These are phyloP conservation scores for Candida orba DNA, from an alignment of 805 yeast genomes.

Conservation along the genomic window DNA sequence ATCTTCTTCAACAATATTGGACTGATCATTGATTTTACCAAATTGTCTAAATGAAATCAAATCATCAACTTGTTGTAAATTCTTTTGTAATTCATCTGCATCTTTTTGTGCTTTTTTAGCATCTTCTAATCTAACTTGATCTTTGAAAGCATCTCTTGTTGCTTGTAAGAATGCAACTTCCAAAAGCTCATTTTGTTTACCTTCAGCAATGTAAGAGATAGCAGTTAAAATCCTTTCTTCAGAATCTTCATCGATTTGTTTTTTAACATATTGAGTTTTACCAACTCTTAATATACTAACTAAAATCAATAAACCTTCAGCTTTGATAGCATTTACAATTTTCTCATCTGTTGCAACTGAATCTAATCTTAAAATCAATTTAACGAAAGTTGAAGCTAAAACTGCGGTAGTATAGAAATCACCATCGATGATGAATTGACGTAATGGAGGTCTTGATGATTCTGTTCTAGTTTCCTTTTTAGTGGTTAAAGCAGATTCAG, in stretches of 20 bases:
- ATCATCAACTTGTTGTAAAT: slow-evolving; percentile 74
- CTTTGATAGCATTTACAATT: slow-evolving; percentile 74
- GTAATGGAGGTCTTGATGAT: slow-evolving; percentile 59
- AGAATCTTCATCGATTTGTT: slow-evolving; percentile 91
- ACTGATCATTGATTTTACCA: slow-evolving; percentile 34
- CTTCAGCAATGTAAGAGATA: slow-evolving; percentile 69
- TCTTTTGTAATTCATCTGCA: slow-evolving; percentile 50
- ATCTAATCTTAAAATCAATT: slow-evolving; percentile 72
- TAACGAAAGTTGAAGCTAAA: slow-evolving; percentile 79
- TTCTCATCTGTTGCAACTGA: slow-evolving; percentile 47
- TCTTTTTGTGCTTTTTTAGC: slow-evolving; percentile 47
- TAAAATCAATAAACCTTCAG: slow-evolving; percentile 90
- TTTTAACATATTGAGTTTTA: slow-evolving; percentile 58
- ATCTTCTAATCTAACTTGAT: slow-evolving; percentile 57
- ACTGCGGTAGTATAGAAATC: slow-evolving; percentile 90
- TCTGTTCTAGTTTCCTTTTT: slow-evolving; percentile 30
- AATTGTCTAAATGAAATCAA: slow-evolving; percentile 75
- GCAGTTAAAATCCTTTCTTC: slow-evolving; percentile 91
- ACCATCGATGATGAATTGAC: slow-evolving; percentile 76
- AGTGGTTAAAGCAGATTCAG: slow-evolving; percentile 74
- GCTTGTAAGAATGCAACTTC: slow-evolving; percentile 78
- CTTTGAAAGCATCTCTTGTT: slow-evolving; percentile 76
- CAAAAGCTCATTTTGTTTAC: slow-evolving; percentile 38
- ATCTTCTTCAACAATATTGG: slow-evolving; percentile 51
- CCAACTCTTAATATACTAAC: slow-evolving; percentile 89